These are phyloP conservation scores for Areca catechu DNA, from an alignment of 176 grass and related monocot genomes.

Conservation along the genomic window DNA sequence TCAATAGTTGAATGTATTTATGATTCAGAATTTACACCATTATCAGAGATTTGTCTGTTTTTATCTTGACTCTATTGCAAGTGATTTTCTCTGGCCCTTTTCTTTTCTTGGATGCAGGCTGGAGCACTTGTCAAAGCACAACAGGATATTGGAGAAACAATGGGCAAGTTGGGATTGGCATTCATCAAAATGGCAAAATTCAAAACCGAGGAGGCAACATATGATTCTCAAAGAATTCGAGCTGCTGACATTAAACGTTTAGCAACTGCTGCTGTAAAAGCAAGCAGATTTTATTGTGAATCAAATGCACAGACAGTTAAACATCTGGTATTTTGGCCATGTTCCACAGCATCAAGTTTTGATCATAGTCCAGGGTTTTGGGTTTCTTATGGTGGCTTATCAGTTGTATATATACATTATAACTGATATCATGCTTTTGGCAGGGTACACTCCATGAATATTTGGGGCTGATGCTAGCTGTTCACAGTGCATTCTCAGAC, in stretches of 20 bases:
- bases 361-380: no score
- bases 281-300: background rate
- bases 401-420: no score
- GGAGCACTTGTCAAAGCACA: background rate
- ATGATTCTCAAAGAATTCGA: background rate
- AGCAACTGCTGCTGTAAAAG: background rate
- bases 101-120: background rate
- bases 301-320: background rate
- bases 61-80: no score
- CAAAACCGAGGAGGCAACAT: background rate
- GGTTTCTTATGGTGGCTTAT: no score
- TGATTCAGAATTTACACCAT: no score
- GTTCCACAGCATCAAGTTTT: no score
- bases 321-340: background rate
- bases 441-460: no score
- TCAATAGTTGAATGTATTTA: no score
- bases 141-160: background rate
- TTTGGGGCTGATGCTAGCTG: no score
- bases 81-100: background rate
- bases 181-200: conserved; percentile 2
- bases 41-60: no score
- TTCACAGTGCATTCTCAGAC: no score
- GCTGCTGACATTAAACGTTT: background rate
- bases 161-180: background rate
- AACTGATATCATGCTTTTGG: no score